These are phyloP conservation scores for Seminavis robusta DNA, from an alignment of 108 stramenopile species.

Conservation along the genomic window DNA sequence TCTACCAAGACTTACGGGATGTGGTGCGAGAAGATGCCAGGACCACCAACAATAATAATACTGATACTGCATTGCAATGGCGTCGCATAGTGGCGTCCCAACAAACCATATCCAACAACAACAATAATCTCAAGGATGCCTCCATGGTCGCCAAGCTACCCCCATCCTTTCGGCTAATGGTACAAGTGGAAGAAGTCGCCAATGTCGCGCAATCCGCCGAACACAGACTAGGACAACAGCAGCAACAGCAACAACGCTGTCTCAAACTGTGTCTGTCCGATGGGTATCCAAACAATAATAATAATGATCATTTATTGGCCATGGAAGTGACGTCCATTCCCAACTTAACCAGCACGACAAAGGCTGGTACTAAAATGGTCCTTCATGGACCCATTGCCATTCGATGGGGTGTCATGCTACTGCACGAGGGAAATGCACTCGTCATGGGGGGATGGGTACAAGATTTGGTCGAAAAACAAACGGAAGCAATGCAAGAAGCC, in stretches of 20 bases:
- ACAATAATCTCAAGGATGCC: slow-evolving; percentile 14
- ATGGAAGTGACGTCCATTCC: slow-evolving; percentile 51
- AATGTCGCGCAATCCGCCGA: slow-evolving; percentile 52
- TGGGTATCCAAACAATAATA: slow-evolving; percentile 29
- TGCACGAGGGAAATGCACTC: slow-evolving; percentile 48
- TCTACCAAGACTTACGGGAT: slow-evolving; percentile 72
- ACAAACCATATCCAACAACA: slow-evolving; percentile 21
- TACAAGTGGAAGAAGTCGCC: slow-evolving; percentile 70
- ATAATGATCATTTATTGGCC: slow-evolving; percentile 19
- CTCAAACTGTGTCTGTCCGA: slow-evolving; percentile 47
- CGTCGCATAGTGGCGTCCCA: slow-evolving; percentile 12
- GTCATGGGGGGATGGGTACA: slow-evolving; percentile 58
- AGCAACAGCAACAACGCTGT: slow-evolving; percentile 19
- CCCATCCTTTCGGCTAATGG: slow-evolving; percentile 36
- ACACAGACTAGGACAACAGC: slow-evolving; percentile 24
- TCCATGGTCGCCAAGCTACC: slow-evolving; percentile 29
- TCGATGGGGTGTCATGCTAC: slow-evolving; percentile 46
- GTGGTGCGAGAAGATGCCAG: slow-evolving; percentile 43
- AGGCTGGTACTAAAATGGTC: slow-evolving; percentile 60
- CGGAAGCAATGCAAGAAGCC: slow-evolving; percentile 46
- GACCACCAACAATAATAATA: not conserved
- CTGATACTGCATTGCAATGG: not conserved
- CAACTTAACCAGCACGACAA: slow-evolving; percentile 22
- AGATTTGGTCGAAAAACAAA: slow-evolving; percentile 43
- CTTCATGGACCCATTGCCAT: slow-evolving; percentile 47